Base-by-base conservation (phyloP, 2,329 filamentous ascomycete genomes). In the Aspergillus sp. region DNA sequence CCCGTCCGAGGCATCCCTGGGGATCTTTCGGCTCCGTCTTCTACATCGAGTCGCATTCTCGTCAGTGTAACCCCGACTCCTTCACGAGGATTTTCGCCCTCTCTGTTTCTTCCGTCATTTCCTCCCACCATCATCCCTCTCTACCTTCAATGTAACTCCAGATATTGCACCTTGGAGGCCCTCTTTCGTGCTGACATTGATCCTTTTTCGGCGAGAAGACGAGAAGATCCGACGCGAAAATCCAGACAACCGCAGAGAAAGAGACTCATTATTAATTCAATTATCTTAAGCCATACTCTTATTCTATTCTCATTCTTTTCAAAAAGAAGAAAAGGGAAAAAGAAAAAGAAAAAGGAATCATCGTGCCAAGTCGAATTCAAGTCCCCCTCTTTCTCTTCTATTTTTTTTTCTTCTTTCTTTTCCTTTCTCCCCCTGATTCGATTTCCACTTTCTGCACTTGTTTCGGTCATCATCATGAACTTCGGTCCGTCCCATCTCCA, bases 401-500 rank as follows among this genome's bases (percentile, higher is more conserved):
- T 36, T 36, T 36, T 16, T 36, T 16, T 52, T 50, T 58, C 49
- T 49, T 58, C 59, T 58, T 39, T 61, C 59, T 63, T 65, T 57
- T 59, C 57, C 52, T 60, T 56, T 56, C 54, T 54, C 59, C 60
- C 55, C 49, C 57, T 55, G 36, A 42, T n/a, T 14, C 64, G 56
- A 32, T 56, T 52, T 62, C 60, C 57, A 57, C 58, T 55, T 64
- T 57, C 58, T 58, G 55, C 60, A 55, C 55, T 57, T 59, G 53
- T 64, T 59, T 54, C 63, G 59, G 58, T 61, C 54, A 55, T 68
- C 74, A 78, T 67, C 75, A 79, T 79, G 77, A 77, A 72, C 74
- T 73, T 69, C 71, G 71, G 75, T 73, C 74, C 71, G 67, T 71
- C 67, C 63, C 65, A 66, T 67, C 67, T 72, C 60, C 62, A 64